Evolutionary conservation across 148 eudicot genomes (phyloP).

Genomic region (Chenopodium album): DNA sequence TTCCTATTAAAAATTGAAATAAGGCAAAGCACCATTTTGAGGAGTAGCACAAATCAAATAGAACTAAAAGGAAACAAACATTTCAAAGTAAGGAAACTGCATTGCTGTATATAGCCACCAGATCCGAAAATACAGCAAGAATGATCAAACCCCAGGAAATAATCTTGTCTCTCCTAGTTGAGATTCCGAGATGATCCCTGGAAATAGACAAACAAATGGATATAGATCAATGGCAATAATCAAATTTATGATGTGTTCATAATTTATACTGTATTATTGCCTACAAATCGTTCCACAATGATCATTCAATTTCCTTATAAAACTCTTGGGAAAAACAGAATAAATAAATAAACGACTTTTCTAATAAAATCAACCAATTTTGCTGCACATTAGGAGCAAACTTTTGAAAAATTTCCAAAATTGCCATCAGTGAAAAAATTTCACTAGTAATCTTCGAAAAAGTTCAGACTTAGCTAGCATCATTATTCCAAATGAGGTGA

Average conservation of each 20-base stretch:
- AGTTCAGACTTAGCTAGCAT: neutral
- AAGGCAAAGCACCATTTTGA: conserved; percentile 2
- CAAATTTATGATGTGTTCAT: neutral
- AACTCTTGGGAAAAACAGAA: neutral
- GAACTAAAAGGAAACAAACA: neutral
- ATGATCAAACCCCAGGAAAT: conserved; percentile 61
- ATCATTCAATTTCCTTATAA: too few species aligned
- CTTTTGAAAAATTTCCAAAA: neutral
- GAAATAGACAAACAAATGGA: neutral
- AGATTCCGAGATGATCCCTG: conserved; percentile 73
- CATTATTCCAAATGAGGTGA: neutral
- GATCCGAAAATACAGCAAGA: conserved; percentile 70
- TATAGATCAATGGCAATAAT: neutral
- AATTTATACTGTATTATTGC: neutral
- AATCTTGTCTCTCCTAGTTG: conserved; percentile 73
- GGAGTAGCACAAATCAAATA: neutral
- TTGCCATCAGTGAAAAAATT: neutral
- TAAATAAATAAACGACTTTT: too few species aligned
- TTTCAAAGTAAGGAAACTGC: conserved; percentile 60
- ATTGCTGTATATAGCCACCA: conserved; percentile 85
- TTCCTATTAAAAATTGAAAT: conserved; percentile 10
- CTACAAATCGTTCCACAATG: neutral
- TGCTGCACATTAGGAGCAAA: neutral
- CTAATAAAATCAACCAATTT: neutral
- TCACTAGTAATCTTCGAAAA: neutral